Evolutionary conservation across 768 basidiomycete species (phyloP), one percentile per base, ranked within the genome.

Genomic region (Harrya chromipes): DNA sequence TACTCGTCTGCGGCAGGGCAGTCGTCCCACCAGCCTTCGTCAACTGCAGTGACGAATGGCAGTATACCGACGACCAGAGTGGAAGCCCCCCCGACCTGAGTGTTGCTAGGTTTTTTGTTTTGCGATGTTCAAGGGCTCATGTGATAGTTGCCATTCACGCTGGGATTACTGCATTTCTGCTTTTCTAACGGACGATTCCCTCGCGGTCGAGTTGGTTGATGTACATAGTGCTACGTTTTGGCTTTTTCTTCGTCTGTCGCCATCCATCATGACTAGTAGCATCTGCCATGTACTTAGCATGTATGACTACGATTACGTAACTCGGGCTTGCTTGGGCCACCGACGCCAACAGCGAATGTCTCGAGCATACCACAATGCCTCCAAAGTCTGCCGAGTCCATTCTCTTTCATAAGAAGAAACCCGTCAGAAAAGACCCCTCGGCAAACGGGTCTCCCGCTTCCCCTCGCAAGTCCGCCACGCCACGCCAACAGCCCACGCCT

Each of bases 341-440:
- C 23, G 23, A 6, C 8, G 10, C 26, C 26, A 27, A 27, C 26
- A 29, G 12, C 29, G 29, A 29, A 29, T 29, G 29, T 29, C 3
- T 1, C 6, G 29, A 43, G 23, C 6, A 49, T 10, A 40, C 33
- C 21, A 26, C 34, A 26, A 68, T 68, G 67, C 54, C 67, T n/a
- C 56, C 58, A 36, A 70, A 61, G 58, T 52, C 66, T 40, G 59
- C 62, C 60, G 82, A 50, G 55, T 77, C 51, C 23, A 77, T 87
- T 54, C 84, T 86, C 47, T 84, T 86, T 57, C 85, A 84, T 47
- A 85, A 83, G 73, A 85, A 83, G 72, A 75, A 72, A 55, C 64
- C 74, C 21, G 64, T 46, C 69, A 70, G 44, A 55, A 64, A 59
- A 21, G 63, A 54, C 38, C 20, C 45, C 10, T 53, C 61, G 4